A percentile compares a stretch with the other conserved stretches of the same genome.
phyloP scores from a whole-genome alignment of 2,329 filamentous ascomycete species.

The Fusarium sp. region DNA sequence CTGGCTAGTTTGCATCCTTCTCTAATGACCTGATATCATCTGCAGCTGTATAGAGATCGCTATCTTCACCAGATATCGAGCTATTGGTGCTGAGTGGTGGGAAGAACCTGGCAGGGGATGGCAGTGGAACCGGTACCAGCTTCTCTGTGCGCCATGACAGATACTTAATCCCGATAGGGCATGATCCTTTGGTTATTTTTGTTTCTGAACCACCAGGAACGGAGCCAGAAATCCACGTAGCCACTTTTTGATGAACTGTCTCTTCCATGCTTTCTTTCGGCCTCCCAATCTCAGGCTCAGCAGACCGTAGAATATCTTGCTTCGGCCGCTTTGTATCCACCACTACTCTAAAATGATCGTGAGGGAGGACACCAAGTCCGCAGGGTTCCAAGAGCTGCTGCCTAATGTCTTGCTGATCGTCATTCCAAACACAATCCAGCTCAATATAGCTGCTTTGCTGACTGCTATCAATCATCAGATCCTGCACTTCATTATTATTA shows the following conservation, averaged over 20 bases:
- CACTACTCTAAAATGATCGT: conserved; percentile 69
- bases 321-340: conserved; percentile 62
- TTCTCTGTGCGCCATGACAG: not conserved
- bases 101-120: not conserved
- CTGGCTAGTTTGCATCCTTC: not conserved
- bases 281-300: not conserved
- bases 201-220: conserved; percentile 1
- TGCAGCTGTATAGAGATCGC: not conserved
- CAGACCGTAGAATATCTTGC: conserved; percentile 20
- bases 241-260: conserved; percentile 47
- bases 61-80: not conserved
- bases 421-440: conserved; percentile 59
- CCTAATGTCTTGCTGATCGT: conserved; percentile 51
- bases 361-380: conserved; percentile 68
- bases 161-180: conserved; percentile 57
- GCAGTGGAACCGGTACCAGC: not conserved
- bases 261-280: conserved; percentile 51
- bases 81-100: not conserved
- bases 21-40: not conserved
- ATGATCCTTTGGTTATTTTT: not conserved
- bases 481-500: too few species aligned
- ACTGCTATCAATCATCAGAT: conserved; percentile 29
- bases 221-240: conserved; percentile 13
- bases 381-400: conserved; percentile 62
- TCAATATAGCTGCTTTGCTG: conserved; percentile 52